Evolutionary conservation across 345 rosid genomes (phyloP).

Genomic region (Balakata baccata): DNA sequence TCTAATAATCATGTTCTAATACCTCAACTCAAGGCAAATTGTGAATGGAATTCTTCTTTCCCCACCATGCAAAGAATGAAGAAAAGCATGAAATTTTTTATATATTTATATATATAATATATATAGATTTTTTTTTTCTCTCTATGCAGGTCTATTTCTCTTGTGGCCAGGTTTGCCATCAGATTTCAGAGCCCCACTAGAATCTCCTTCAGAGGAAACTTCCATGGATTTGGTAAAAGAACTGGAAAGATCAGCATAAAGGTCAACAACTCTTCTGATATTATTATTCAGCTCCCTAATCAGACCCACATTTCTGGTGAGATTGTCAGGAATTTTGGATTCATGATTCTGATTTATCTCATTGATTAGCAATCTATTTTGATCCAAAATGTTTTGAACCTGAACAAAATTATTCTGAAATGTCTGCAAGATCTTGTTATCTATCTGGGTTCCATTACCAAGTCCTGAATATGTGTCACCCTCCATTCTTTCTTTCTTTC

Average conservation of each 20-base stretch:
- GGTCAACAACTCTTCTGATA: slow-evolving; percentile 65
- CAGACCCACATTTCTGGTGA: slow-evolving; percentile 64
- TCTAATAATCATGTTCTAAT: slow-evolving; percentile 33
- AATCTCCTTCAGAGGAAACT: slow-evolving; percentile 63
- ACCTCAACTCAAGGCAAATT: slow-evolving; percentile 19
- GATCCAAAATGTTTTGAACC: slow-evolving; percentile 64
- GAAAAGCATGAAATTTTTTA: background rate
- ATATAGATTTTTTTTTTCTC: background rate
- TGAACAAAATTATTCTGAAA: slow-evolving; percentile 72
- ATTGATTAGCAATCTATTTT: slow-evolving; percentile 61
- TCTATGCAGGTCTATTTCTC: slow-evolving; percentile 51
- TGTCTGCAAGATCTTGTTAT: slow-evolving; percentile 58
- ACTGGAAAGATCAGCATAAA: slow-evolving; percentile 67
- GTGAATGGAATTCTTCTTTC: slow-evolving; percentile 22
- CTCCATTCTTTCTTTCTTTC: slow-evolving; percentile 39
- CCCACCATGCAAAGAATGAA: slow-evolving; percentile 28
- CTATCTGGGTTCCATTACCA: slow-evolving; percentile 50
- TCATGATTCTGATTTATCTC: slow-evolving; percentile 83
- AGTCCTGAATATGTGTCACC: slow-evolving; percentile 58
- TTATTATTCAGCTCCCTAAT: slow-evolving; percentile 81
- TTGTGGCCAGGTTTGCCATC: slow-evolving; percentile 52
- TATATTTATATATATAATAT: background rate
- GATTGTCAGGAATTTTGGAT: slow-evolving; percentile 64
- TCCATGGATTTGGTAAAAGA: slow-evolving; percentile 60
- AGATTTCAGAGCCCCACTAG: slow-evolving; percentile 53